Conservation (phyloP, 352 stramenopile species). For the Phytophthora kernoviae region DNA sequence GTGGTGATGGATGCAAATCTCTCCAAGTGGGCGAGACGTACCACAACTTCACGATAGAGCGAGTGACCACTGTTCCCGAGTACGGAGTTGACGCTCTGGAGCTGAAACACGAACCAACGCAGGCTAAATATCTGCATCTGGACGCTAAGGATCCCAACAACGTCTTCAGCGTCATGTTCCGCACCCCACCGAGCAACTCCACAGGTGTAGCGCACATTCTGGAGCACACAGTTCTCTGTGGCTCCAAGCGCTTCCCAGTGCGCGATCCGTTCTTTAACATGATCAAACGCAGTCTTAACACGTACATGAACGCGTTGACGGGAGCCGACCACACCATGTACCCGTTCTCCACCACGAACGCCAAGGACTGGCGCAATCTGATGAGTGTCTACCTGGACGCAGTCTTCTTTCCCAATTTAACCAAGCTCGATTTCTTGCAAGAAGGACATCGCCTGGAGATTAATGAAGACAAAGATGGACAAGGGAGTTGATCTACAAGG, state of each 20-base stretch:
- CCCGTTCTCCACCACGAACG: conserved; percentile 97
- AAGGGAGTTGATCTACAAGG: conserved; percentile 77
- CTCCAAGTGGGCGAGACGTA: conserved; percentile 66
- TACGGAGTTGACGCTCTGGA: conserved; percentile 84
- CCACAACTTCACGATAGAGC: conserved; percentile 78
- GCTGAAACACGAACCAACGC: conserved; percentile 72
- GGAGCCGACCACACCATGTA: conserved; percentile 99
- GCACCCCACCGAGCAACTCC: conserved; percentile 95
- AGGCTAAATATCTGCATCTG: conserved; percentile 82
- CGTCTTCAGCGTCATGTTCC: conserved; percentile 96
- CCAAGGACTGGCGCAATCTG: conserved; percentile 98
- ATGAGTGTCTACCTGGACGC: conserved; percentile 98
- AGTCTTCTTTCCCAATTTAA: conserved; percentile 95
- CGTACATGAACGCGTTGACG: conserved; percentile 99
- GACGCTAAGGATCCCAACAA: conserved; percentile 88
- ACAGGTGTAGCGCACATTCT: conserved; percentile 99
- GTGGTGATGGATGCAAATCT: conserved; percentile 61
- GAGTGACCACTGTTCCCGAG: conserved; percentile 72
- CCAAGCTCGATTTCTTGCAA: conserved; percentile 75
- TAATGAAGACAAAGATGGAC: conserved; percentile 32
- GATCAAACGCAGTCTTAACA: conserved; percentile 98
- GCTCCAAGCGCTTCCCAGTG: conserved; percentile 96
- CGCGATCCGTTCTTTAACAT: conserved; percentile 99
- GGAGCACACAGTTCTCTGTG: conserved; percentile 95
- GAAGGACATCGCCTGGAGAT: conserved; percentile 82